Percentiles rank a stretch among this genome's conserved stretches.
phyloP scores from a whole-genome alignment of 306 rosid genomes.

The Vigna radiata region DNA sequence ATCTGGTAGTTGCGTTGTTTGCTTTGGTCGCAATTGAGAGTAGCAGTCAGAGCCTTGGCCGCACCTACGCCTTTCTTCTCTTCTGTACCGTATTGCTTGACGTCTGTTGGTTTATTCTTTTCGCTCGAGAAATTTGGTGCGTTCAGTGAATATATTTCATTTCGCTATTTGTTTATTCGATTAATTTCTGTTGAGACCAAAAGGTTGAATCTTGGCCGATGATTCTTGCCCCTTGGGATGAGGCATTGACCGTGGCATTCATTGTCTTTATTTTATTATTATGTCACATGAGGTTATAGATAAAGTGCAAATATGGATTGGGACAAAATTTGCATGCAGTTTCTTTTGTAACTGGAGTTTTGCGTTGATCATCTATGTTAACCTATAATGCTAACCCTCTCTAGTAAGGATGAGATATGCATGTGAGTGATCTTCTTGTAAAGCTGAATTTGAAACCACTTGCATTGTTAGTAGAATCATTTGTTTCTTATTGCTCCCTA shows the following conservation, averaged over 20 bases:
- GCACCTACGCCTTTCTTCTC: slow-evolving; percentile 93
- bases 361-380: background rate
- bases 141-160: background rate
- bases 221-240: background rate
- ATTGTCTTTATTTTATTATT: background rate
- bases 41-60: slow-evolving; percentile 95
- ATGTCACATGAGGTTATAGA: background rate
- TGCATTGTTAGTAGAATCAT: slow-evolving; percentile 2
- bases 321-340: background rate
- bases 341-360: background rate
- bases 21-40: slow-evolving; percentile 97
- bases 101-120: slow-evolving; percentile 84
- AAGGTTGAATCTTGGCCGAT: background rate
- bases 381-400: no score
- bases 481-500: background rate
- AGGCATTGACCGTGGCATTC: background rate
- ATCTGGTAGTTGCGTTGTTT: slow-evolving; percentile 80
- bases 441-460: slow-evolving; percentile 1
- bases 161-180: background rate
- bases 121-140: slow-evolving; percentile 75
- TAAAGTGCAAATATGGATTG: background rate
- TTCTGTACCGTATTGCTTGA: slow-evolving; percentile 76
- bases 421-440: background rate
- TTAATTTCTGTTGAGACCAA: background rate
- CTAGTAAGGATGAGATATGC: background rate